A percentile compares a stretch with the other conserved stretches of the same genome.
These are phyloP conservation scores for Phalaenopsis equestris DNA, from an alignment of 106 monocot genomes.

Conservation along the genomic window DNA sequence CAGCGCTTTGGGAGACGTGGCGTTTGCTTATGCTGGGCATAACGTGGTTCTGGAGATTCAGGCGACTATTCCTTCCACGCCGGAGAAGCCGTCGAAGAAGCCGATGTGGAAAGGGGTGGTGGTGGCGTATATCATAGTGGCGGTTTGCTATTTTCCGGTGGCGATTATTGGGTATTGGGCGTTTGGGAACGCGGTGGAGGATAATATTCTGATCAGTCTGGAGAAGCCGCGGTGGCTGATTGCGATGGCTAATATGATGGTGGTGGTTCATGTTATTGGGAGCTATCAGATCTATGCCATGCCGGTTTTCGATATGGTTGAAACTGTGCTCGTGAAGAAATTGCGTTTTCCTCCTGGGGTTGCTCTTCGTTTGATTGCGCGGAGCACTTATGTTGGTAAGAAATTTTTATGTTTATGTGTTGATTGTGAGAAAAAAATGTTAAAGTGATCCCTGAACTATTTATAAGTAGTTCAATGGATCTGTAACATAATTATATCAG, in stretches of 20 bases:
- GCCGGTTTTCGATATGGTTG: conserved; percentile 45
- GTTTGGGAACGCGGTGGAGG: conserved; percentile 37
- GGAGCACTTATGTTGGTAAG: conserved; percentile 35
- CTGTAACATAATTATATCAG: no score
- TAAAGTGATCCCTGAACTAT: no score
- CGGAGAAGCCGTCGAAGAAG: conserved; percentile 43
- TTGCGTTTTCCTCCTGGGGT: conserved; percentile 25
- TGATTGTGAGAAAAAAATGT: no score
- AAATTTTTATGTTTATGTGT: no score
- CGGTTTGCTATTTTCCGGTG: conserved; percentile 47
- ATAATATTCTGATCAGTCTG: conserved; percentile 39
- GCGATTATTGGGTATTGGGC: conserved; percentile 48
- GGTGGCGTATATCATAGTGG: conserved; percentile 36
- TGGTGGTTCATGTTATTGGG: conserved; percentile 53
- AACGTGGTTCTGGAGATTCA: conserved; percentile 56
- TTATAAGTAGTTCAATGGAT: no score
- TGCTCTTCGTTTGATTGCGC: conserved; percentile 25
- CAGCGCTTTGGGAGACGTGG: conserved; percentile 38
- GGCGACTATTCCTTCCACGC: conserved; percentile 48
- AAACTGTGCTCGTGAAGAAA: conserved; percentile 38
- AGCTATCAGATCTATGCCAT: conserved; percentile 42
- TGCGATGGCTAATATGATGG: conserved; percentile 43
- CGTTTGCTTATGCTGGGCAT: conserved; percentile 58
- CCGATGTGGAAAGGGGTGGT: conserved; percentile 51
- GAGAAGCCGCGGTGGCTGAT: conserved; percentile 46